These are phyloP conservation scores for Psilocybe mexicana DNA, from an alignment of 1,284 basidiomycete genomes.

Conservation along the genomic window DNA sequence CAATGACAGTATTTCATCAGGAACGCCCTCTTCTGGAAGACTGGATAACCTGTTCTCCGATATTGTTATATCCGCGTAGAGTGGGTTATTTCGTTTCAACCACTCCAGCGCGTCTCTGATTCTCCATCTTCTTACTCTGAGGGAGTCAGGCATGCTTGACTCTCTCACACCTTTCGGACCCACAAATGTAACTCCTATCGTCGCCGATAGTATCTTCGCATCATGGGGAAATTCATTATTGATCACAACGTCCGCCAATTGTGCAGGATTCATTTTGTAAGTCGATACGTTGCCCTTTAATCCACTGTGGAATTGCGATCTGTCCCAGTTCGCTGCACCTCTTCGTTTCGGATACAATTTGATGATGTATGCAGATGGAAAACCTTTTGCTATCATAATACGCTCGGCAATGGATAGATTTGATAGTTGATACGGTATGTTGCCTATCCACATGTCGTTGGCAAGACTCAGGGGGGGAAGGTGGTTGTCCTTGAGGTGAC, in stretches of 20 bases:
- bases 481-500: neutral
- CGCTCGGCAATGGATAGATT: constrained; percentile 23
- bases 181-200: constrained; percentile 31
- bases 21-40: constrained; percentile 36
- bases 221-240: constrained; percentile 23
- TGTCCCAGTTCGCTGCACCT: constrained; percentile 8
- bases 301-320: constrained; percentile 23
- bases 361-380: constrained; percentile 30
- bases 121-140: constrained; percentile 26
- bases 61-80: constrained; percentile 34
- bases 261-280: constrained; percentile 27
- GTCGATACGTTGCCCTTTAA: constrained; percentile 37
- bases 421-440: constrained; percentile 26
- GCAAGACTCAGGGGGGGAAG: constrained; percentile 29
- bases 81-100: constrained; percentile 36
- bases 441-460: constrained; percentile 38
- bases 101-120: constrained; percentile 29
- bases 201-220: constrained; percentile 23
- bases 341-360: constrained; percentile 34
- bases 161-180: constrained; percentile 22
- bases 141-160: constrained; percentile 21
- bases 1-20: constrained; percentile 25
- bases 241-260: constrained; percentile 28
- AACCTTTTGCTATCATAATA: constrained; percentile 29
- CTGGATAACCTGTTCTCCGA: constrained; percentile 18